Evolutionary conservation across 352 stramenopile species (phyloP).

Genomic region (Phytopythium helicoides): DNA sequence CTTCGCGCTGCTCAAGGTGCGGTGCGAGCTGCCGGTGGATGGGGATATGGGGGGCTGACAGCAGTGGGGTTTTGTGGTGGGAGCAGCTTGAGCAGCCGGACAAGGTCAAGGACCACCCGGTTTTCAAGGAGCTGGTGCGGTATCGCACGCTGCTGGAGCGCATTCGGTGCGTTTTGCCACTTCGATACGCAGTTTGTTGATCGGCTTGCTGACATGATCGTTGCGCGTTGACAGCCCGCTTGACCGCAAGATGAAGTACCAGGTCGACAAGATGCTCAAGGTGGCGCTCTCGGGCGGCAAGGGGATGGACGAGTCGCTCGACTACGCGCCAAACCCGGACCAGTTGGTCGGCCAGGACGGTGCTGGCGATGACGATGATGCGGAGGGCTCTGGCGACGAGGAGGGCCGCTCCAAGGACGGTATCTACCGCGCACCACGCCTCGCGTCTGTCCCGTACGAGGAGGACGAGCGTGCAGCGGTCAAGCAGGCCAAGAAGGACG

Average conservation of each 20-base stretch:
- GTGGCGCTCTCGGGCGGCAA: constrained; percentile 74
- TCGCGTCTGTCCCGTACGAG: constrained; percentile 82
- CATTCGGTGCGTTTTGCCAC: constrained; percentile 42
- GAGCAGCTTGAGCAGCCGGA: constrained; percentile 62
- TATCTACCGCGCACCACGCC: constrained; percentile 72
- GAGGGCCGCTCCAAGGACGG: constrained; percentile 42
- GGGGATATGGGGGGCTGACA: too few relatives aligned
- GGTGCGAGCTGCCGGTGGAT: too few relatives aligned
- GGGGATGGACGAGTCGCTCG: constrained; percentile 73
- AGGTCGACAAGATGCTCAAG: constrained; percentile 91
- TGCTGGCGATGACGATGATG: constrained; percentile 14
- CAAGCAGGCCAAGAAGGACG: constrained; percentile 81
- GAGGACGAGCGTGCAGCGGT: constrained; percentile 77
- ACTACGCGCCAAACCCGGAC: constrained; percentile 79
- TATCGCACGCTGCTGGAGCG: constrained; percentile 85
- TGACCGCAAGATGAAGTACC: constrained; percentile 88
- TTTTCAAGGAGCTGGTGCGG: constrained; percentile 85
- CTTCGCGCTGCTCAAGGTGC: constrained; percentile 79
- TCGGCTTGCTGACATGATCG: neutral
- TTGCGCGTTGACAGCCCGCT: constrained; percentile 35
- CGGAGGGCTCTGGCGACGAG: constrained; percentile 36
- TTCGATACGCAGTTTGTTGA: neutral
- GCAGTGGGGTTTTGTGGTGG: neutral
- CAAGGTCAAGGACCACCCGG: constrained; percentile 66
- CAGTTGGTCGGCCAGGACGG: constrained; percentile 59